Base-by-base conservation (phyloP, 108 stramenopile species). In the Discostella pseudostelligera region DNA sequence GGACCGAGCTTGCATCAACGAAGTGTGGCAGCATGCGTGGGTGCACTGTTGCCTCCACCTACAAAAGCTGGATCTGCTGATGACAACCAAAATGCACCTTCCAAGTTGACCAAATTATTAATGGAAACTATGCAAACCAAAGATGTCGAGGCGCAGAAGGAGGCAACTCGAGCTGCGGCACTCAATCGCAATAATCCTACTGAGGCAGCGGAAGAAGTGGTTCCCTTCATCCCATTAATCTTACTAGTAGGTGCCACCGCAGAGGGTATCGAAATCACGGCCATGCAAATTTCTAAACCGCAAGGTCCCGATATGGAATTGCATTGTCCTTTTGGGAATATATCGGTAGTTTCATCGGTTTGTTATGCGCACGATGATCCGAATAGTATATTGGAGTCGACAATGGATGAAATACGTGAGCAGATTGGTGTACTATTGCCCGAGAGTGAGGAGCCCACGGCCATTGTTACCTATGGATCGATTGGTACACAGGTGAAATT, bases 391-490 rank as follows among this genome's bases (percentile, higher is more conserved):
- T 36, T 89, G 16, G 74, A 81, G 9, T 67, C 69, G 20, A 81
- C 86, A 24, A 17, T 88, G 39, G 72, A 62, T 28, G 87, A 84
- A 49, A 29, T 93, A 36, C 71, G 79, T 50, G 69, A 57, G 11
- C 75, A 77, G 26, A 35, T 93, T 9, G 88, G 86, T 40, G 36
- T 68, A 12, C 61, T 88, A 3, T 77, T 76, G 26, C 84, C 91
- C 0, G 91, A 93, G 39, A 78, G 80, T 22, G 84, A 81, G 67
- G 84, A 81, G 10, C 88, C 88, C 9, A 67, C 82, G 12, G 84
- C 69, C 0, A 76, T 93, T 37, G 79, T 93, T 8, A 68, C 84
- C 4, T 93, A 88, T 64, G 88, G 88, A 16, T 72, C 84, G 0
- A 59, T 59, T 35, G 66, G 50, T 8, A 78, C 76, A 22, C 92